These are phyloP conservation scores for Phyllosticta citrichinensis DNA, from an alignment of 2,329 filamentous ascomycete genomes.

Conservation along the genomic window DNA sequence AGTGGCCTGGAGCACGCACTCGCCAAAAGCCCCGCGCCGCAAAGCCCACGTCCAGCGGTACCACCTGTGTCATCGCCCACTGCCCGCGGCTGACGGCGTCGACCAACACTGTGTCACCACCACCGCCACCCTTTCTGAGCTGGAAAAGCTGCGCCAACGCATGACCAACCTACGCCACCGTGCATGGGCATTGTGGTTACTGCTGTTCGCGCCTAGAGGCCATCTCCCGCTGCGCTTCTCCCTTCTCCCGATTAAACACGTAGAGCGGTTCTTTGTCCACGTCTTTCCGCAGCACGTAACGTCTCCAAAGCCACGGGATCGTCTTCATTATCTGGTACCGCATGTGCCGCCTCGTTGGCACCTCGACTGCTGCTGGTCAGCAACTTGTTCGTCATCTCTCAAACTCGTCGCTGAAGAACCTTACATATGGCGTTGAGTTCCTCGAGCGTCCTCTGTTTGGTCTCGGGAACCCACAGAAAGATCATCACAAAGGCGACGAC, in stretches of 20 bases:
- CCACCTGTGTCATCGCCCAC: background rate
- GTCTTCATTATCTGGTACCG: slow-evolving; percentile 22
- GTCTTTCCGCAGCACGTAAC: slow-evolving; percentile 2
- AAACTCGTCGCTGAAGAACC: background rate
- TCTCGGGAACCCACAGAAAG: slow-evolving; percentile 23
- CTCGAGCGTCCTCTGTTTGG: slow-evolving; percentile 22
- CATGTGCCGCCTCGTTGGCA: slow-evolving; percentile 32
- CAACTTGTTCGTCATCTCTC: background rate
- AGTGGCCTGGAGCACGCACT: background rate
- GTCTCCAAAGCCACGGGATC: slow-evolving; percentile 6
- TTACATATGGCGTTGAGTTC: slow-evolving; percentile 22
- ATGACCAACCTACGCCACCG: background rate
- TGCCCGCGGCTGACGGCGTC: background rate
- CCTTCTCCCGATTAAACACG: slow-evolving; percentile 4
- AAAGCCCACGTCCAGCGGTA: background rate
- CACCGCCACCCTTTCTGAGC: background rate
- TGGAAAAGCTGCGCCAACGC: background rate
- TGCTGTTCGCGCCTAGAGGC: background rate
- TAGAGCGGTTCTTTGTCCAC: slow-evolving; percentile 4
- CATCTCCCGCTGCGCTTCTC: background rate
- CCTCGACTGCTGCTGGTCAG: slow-evolving; percentile 23
- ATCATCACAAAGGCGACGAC: slow-evolving; percentile 20
- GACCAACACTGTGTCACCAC: background rate
- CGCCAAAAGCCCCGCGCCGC: background rate
- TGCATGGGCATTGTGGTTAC: background rate